Evolutionary conservation across 2,329 filamentous ascomycete genomes (phyloP).

Genomic region (Colletotrichum karsti): DNA sequence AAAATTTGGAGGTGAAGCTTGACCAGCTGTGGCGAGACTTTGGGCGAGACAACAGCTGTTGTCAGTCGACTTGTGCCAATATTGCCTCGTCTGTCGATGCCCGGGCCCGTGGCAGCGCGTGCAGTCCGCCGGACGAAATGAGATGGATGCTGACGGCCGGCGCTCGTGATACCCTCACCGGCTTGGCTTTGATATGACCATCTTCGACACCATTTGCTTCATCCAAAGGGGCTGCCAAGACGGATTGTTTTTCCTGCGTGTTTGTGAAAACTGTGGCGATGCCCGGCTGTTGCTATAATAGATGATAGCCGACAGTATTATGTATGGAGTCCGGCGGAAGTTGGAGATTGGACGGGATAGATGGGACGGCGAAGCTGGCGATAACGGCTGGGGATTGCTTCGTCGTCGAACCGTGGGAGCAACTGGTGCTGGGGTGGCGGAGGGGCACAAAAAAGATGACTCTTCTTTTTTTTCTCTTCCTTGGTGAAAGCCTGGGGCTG

Average conservation of each 20-base stretch:
- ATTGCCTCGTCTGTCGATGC: neutral
- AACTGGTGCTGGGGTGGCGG: slow-evolving; percentile 8
- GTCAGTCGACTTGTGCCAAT: slow-evolving; percentile 19
- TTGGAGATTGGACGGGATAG: neutral
- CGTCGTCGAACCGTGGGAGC: neutral
- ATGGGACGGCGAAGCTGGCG: neutral
- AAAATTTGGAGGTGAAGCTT: neutral
- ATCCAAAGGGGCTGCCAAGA: neutral
- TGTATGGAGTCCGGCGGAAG: neutral
- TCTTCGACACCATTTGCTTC: slow-evolving; percentile 1
- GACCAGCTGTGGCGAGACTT: slow-evolving; percentile 18
- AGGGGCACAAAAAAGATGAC: slow-evolving; percentile 6
- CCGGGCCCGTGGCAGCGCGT: neutral
- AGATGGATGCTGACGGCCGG: neutral
- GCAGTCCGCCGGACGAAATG: neutral
- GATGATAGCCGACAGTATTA: neutral
- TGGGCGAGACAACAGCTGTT: slow-evolving; percentile 23
- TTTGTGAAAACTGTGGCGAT: neutral
- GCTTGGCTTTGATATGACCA: slow-evolving; percentile 1
- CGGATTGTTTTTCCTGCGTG: neutral
- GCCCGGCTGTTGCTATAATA: neutral
- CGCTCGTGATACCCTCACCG: slow-evolving; percentile 25
- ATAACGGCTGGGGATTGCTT: neutral
- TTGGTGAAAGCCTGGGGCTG: neutral
- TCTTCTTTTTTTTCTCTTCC: neutral